phyloP scores from a whole-genome alignment of 2,329 filamentous ascomycete species.

The Epichloe gansuensis region DNA sequence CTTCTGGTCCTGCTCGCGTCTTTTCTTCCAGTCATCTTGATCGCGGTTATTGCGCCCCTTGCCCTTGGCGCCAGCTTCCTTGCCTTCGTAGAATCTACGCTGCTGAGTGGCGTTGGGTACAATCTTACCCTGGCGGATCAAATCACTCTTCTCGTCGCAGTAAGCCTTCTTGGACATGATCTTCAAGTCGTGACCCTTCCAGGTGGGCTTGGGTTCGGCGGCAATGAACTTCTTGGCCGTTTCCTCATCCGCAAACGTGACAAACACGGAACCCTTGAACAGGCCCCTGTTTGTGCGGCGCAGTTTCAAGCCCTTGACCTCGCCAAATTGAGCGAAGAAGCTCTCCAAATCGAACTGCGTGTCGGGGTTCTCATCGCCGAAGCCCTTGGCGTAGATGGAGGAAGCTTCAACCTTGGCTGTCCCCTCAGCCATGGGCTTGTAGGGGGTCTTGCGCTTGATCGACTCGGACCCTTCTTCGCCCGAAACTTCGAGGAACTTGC shows the following conservation, averaged over 20 bases:
- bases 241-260: constrained; percentile 77
- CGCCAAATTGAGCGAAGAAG: constrained; percentile 74
- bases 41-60: constrained; percentile 29
- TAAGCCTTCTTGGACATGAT: constrained; percentile 87
- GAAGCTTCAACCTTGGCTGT: constrained; percentile 56
- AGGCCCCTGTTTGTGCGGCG: constrained; percentile 58
- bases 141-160: constrained; percentile 60
- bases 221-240: constrained; percentile 68
- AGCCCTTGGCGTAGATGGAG: constrained; percentile 88
- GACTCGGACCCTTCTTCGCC: constrained; percentile 62
- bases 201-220: constrained; percentile 70
- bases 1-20: constrained; percentile 49
- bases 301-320: constrained; percentile 73
- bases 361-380: constrained; percentile 68
- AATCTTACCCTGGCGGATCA: constrained; percentile 60
- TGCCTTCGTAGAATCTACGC: constrained; percentile 39
- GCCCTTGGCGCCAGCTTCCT: constrained; percentile 18
- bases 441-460: constrained; percentile 65
- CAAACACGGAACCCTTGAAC: constrained; percentile 96
- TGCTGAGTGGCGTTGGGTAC: constrained; percentile 38
- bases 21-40: constrained; percentile 50
- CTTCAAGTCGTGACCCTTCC: constrained; percentile 65
- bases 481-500: constrained; percentile 57
- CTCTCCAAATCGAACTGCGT: constrained; percentile 91
- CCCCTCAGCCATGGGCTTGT: constrained; percentile 43